Base-by-base conservation (phyloP, 2,329 filamentous ascomycete species). In the Diaporthe ampelina region DNA sequence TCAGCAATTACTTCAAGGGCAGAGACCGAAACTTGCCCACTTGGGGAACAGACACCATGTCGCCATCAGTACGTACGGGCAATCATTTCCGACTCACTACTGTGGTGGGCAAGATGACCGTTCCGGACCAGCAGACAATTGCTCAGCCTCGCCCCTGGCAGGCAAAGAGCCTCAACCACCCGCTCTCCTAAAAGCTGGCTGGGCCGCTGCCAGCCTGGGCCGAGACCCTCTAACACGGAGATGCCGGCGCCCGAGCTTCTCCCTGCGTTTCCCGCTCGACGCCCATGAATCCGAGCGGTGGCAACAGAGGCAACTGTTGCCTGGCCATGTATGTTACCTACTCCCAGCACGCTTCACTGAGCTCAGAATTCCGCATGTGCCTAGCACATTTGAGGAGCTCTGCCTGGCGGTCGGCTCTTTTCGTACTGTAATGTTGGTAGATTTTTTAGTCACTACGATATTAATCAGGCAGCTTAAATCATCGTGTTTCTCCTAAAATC, bases 21-120 rank as follows among this genome's bases (percentile, higher is more conserved):
- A 54, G 45, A 45, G 40, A 68, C 15, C n/a, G 45, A 37, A 11
- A 24, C 26, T 52, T 26, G 45, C 45, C 45, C 45, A 52, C 32
- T 35, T 43, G 61, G 56, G 52, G 26, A 54, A 45, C 29, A 63
- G 70, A 58, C 24, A 69, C 48, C 58, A 52, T 72, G 68, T 74
- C 74, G 74, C 72, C 74, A 76, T 56, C 63, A 76, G 74, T 76
- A 76, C 72, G 74, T 76, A 73, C 70, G 73, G 70, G 37, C 73
- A 73, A 72, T 59, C 73, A 52, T 70, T 52, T 74, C 74, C 74
- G 74, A 76, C 74, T 71, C 70, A 63, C 59, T 74, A 59, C 67
- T 70, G 48, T 76, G 61, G 74, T 75, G 77, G 65, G 67, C 73
- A 76, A 71, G 74, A 77, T 75, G 75, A 76, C 74, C 70, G 73